Evolutionary conservation across 1,139 yeast genomes (phyloP).

Genomic region (Torulaspora pretoriensis): DNA sequence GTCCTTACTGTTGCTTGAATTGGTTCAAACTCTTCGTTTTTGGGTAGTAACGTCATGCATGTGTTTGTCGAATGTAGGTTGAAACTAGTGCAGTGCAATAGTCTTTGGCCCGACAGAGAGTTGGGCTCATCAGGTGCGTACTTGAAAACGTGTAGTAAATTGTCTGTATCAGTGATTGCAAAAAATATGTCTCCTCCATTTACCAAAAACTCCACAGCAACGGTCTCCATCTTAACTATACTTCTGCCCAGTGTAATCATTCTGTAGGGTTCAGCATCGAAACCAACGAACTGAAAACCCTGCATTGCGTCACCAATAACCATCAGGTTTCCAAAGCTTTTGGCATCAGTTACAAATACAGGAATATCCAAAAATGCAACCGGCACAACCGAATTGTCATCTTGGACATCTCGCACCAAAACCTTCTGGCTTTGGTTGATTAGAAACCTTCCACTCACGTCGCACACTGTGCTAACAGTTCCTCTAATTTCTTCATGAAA

Average conservation of each 20-base stretch:
- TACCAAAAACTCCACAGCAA: conserved; percentile 64
- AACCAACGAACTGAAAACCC: conserved; percentile 80
- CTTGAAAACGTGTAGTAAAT: conserved; percentile 69
- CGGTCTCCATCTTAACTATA: conserved; percentile 55
- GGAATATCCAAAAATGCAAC: conserved; percentile 90
- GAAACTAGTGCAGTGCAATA: conserved; percentile 68
- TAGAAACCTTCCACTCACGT: conserved; percentile 77
- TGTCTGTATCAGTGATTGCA: conserved; percentile 65
- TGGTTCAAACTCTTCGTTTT: conserved; percentile 34
- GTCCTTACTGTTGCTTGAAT: conserved; percentile 23
- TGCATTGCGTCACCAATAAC: conserved; percentile 77
- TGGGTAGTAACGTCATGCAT: conserved; percentile 54
- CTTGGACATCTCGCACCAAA: conserved; percentile 75
- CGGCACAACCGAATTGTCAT: conserved; percentile 46
- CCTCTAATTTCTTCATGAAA: conserved; percentile 78
- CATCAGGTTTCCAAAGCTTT: conserved; percentile 75
- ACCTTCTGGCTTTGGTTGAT: conserved; percentile 87
- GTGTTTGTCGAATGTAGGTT: conserved; percentile 62
- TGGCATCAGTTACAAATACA: conserved; percentile 72
- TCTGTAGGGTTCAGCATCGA: conserved; percentile 92
- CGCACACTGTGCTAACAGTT: conserved; percentile 75
- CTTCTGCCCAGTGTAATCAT: conserved; percentile 79
- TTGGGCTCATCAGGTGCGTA: conserved; percentile 91
- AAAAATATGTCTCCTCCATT: conserved; percentile 66
- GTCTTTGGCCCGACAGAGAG: conserved; percentile 73